phyloP scores from a whole-genome alignment of 2,329 filamentous ascomycete species.

The Fusarium poae region DNA sequence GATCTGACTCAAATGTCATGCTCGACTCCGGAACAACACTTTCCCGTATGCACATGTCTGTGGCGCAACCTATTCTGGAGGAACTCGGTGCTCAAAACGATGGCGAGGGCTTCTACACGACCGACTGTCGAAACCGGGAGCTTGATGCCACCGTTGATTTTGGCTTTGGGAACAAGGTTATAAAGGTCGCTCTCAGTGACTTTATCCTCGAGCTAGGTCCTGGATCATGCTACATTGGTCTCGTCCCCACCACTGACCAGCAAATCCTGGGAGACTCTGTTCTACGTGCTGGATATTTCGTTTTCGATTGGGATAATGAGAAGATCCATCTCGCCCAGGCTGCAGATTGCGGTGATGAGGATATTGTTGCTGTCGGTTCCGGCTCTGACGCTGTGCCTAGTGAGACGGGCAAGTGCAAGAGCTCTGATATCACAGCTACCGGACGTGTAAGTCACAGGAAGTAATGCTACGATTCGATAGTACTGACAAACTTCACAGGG shows the following conservation, averaged over 20 bases:
- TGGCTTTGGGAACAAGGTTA: conserved; percentile 57
- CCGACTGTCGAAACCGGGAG: conserved; percentile 58
- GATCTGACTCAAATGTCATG: conserved; percentile 58
- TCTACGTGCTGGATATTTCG: conserved; percentile 60
- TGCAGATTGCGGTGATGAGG: conserved; percentile 55
- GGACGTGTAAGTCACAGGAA: conserved; percentile 12
- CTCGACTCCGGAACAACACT: conserved; percentile 68
- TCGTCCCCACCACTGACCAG: conserved; percentile 56
- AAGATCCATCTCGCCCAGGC: conserved; percentile 58
- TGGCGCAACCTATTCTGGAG: conserved; percentile 59
- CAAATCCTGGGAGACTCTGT: conserved; percentile 61
- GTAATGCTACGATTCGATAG: not conserved
- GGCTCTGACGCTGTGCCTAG: conserved; percentile 52
- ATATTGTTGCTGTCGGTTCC: conserved; percentile 55
- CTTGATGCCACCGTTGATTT: conserved; percentile 62
- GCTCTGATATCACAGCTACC: conserved; percentile 44
- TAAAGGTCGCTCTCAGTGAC: conserved; percentile 61
- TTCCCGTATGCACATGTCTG: conserved; percentile 58
- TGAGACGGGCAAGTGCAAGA: conserved; percentile 54
- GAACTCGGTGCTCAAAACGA: conserved; percentile 59
- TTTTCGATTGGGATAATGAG: conserved; percentile 62
- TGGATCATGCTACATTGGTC: conserved; percentile 59
- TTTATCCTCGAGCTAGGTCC: conserved; percentile 62
- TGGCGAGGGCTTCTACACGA: conserved; percentile 59
- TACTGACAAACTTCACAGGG: conserved; percentile 14